phyloP scores from a whole-genome alignment of 371 early-diverging fungal species.

The Batkoa obscura region DNA sequence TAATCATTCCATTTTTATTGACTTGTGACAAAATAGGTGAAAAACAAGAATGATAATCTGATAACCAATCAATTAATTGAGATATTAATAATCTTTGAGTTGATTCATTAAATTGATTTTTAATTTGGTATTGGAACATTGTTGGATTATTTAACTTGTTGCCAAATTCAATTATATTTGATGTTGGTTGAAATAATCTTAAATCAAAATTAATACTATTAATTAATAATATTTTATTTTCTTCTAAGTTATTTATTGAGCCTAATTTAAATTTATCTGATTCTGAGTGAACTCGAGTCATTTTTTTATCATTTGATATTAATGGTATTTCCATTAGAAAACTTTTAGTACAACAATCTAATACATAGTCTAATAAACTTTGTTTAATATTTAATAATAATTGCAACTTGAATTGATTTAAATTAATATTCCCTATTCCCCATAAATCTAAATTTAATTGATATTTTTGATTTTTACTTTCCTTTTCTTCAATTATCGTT shows the following conservation, averaged over 20 bases:
- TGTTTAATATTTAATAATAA: constrained; percentile 31
- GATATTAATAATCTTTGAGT: constrained; percentile 2
- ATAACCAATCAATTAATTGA: constrained; percentile 17
- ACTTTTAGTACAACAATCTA: constrained; percentile 22
- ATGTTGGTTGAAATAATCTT: neutral
- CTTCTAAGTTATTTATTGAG: neutral
- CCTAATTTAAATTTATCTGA: neutral
- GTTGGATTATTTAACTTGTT: neutral
- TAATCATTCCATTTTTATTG: constrained; percentile 10
- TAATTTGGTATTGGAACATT: neutral
- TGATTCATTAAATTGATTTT: neutral
- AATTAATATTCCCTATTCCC: constrained; percentile 39
- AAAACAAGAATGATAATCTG: constrained; percentile 16
- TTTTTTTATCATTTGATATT: neutral
- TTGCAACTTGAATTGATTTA: constrained; percentile 22
- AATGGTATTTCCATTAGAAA: constrained; percentile 1
- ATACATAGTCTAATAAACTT: constrained; percentile 43
- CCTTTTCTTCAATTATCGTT: constrained; percentile 9
- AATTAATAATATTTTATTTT: neutral
- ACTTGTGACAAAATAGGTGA: constrained; percentile 16
- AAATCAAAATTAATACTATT: neutral
- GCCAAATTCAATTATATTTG: neutral
- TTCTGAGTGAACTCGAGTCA: neutral
- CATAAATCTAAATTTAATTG: constrained; percentile 43
- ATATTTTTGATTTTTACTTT: constrained; percentile 13